These are phyloP conservation scores for Rhodotorula glutinis DNA, from an alignment of 1,284 basidiomycete genomes.

Conservation along the genomic window DNA sequence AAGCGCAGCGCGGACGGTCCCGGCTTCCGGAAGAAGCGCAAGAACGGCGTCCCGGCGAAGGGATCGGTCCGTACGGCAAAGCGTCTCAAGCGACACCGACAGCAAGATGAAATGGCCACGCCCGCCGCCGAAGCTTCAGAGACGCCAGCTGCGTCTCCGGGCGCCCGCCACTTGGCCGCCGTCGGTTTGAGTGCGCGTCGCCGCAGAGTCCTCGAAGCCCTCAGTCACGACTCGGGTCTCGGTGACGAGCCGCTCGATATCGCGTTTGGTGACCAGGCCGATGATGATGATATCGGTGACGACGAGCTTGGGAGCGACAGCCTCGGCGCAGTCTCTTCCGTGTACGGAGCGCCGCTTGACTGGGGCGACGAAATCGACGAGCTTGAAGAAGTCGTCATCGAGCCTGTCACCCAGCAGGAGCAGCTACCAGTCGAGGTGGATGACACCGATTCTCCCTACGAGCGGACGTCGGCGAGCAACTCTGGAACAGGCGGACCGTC, in stretches of 20 bases:
- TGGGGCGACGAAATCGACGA: conserved; percentile 2
- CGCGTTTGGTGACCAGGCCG: no score
- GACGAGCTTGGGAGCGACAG: background rate
- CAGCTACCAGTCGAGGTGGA: background rate
- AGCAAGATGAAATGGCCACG: background rate
- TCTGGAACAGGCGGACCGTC: no score
- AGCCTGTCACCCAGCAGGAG: background rate
- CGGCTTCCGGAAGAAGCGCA: conserved; percentile 5
- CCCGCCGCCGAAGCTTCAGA: no score
- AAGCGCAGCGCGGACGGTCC: background rate
- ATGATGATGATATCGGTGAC: no score
- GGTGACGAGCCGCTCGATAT: no score
- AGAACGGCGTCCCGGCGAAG: background rate
- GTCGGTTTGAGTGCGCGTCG: conserved; percentile 10
- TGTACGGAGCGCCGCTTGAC: no score
- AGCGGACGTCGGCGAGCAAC: no score
- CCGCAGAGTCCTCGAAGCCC: background rate
- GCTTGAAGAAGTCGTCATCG: conserved; percentile 5
- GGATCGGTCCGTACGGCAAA: background rate
- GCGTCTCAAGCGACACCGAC: background rate
- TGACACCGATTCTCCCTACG: no score
- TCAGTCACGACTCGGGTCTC: no score
- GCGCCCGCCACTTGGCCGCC: background rate
- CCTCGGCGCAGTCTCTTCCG: background rate
- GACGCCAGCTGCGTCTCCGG: no score